phyloP scores from a whole-genome alignment of 1,284 basidiomycete species.

The Ustilago curta region DNA sequence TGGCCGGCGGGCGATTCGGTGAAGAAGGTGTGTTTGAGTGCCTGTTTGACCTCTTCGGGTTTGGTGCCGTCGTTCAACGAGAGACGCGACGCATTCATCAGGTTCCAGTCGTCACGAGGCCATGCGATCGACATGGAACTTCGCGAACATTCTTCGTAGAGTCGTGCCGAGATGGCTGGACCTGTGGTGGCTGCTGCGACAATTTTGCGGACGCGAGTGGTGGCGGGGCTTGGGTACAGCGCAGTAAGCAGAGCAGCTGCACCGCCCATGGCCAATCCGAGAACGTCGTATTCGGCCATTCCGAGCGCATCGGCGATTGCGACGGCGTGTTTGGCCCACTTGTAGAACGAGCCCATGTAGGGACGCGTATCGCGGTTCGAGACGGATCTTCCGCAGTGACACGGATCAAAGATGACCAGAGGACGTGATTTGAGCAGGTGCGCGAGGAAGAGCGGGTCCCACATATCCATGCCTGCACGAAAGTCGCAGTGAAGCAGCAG shows the following conservation, averaged over 20 bases:
- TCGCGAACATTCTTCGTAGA: conserved; percentile 42
- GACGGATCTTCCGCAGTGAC: conserved; percentile 39
- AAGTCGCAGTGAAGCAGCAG: conserved; percentile 43
- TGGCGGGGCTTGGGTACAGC: conserved; percentile 27
- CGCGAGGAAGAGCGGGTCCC: conserved; percentile 52
- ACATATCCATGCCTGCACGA: conserved; percentile 43
- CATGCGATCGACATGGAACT: conserved; percentile 45
- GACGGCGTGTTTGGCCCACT: conserved; percentile 45
- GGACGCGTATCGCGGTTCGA: conserved; percentile 43
- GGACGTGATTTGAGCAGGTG: conserved; percentile 49
- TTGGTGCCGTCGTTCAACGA: conserved; percentile 37
- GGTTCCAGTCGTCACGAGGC: conserved; percentile 47
- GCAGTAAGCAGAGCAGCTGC: conserved; percentile 39
- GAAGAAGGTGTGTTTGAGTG: conserved; percentile 35
- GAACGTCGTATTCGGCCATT: conserved; percentile 33
- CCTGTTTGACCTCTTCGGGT: conserved; percentile 39
- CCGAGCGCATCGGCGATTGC: conserved; percentile 36
- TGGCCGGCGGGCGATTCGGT: conserved; percentile 28
- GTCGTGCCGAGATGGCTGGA: conserved; percentile 40
- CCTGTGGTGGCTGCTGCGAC: conserved; percentile 35
- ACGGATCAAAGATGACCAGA: conserved; percentile 40
- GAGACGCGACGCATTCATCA: conserved; percentile 39
- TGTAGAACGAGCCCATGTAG: conserved; percentile 48
- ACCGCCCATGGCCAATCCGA: conserved; percentile 34
- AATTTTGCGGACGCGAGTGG: conserved; percentile 37